phyloP scores from a whole-genome alignment of 2,329 filamentous ascomycete genomes.

The Cladosporium velox region DNA sequence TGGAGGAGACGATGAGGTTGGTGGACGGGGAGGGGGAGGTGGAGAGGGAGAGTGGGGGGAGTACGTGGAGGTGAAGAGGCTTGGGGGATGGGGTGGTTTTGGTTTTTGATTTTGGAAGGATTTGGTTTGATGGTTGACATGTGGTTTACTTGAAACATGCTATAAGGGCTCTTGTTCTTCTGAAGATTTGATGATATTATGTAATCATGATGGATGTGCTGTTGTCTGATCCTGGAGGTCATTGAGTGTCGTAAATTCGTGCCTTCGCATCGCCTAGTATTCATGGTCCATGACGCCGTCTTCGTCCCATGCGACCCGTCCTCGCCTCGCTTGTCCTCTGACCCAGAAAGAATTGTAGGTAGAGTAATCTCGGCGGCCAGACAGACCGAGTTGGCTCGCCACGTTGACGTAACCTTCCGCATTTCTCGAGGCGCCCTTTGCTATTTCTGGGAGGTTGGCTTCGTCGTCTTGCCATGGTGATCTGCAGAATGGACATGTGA shows the following conservation, averaged over 20 bases:
- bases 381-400: slow-evolving; percentile 35
- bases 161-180: background rate
- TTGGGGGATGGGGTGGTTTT: background rate
- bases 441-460: slow-evolving; percentile 28
- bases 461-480: slow-evolving; percentile 32
- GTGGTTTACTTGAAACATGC: background rate
- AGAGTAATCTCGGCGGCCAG: slow-evolving; percentile 34
- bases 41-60: slow-evolving; percentile 36
- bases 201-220: background rate
- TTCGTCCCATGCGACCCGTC: slow-evolving; percentile 15
- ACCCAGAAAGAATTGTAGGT: slow-evolving; percentile 35
- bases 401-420: slow-evolving; percentile 39
- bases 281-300: slow-evolving; percentile 19
- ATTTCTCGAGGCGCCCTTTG: slow-evolving; percentile 28
- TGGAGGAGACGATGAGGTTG: slow-evolving; percentile 42
- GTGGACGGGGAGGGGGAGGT: slow-evolving; percentile 34
- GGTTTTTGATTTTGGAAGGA: background rate
- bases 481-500: slow-evolving; percentile 38
- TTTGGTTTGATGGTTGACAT: background rate
- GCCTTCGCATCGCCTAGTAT: background rate
- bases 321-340: slow-evolving; percentile 23
- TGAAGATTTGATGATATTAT: background rate
- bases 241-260: background rate
- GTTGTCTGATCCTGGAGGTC: background rate
- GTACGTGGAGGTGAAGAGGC: slow-evolving; percentile 28